phyloP scores from a whole-genome alignment of 1,284 basidiomycete species.

The Agroathelia rolfsii region DNA sequence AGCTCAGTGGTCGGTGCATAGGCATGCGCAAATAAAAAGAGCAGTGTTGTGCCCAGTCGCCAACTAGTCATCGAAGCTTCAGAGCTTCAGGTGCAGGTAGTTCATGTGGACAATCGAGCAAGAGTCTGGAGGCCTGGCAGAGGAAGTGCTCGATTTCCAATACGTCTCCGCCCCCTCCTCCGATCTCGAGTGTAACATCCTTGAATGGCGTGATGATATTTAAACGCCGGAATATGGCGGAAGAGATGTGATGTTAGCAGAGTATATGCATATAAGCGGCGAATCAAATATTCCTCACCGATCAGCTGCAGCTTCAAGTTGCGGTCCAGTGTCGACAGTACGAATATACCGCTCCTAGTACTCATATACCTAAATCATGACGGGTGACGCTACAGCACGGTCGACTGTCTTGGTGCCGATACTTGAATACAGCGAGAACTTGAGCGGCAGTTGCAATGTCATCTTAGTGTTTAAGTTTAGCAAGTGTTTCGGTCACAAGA shows the following conservation, averaged over 20 bases:
- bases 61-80: too few species aligned
- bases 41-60: too few species aligned
- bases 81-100: too few species aligned
- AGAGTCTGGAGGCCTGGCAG: conserved; percentile 4
- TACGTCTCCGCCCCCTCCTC: conserved; percentile 93
- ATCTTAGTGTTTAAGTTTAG: too few species aligned
- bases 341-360: conserved; percentile 52
- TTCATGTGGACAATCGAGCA: conserved; percentile 32
- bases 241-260: conserved; percentile 11
- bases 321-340: conserved; percentile 84
- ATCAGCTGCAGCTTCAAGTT: conserved; percentile 91
- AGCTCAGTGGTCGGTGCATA: too few species aligned
- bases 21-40: too few species aligned
- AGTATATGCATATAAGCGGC: conserved; percentile 7
- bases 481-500: too few species aligned
- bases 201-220: conserved; percentile 87
- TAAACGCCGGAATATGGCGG: conserved; percentile 51
- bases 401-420: conserved; percentile 99
- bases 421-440: conserved; percentile 95
- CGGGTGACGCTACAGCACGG: conserved; percentile 80
- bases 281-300: conserved; percentile 60
- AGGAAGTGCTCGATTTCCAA: conserved; percentile 79
- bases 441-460: conserved; percentile 77
- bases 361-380: too few species aligned
- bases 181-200: conserved; percentile 91